These are phyloP conservation scores for Neofusicoccum sp. DNA, from an alignment of 2,329 filamentous ascomycete species.

Conservation along the genomic window DNA sequence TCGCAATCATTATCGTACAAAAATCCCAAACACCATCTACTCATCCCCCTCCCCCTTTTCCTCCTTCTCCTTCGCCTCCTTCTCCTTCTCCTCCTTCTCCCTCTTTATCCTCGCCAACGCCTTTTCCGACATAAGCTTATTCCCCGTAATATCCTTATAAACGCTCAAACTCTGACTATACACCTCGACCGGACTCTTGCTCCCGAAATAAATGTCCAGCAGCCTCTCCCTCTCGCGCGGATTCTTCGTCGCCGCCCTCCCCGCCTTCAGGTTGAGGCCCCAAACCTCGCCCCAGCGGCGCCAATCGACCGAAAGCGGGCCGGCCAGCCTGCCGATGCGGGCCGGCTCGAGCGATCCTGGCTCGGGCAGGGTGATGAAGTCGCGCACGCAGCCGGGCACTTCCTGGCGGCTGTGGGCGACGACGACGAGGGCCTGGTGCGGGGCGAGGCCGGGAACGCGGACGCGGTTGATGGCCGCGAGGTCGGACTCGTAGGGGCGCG, in stretches of 20 bases:
- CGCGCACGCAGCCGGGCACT: constrained; percentile 75
- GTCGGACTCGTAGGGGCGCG: constrained; percentile 44
- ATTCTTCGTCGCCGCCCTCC: not conserved
- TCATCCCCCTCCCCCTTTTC: not conserved
- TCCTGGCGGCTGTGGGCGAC: constrained; percentile 91
- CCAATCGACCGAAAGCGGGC: constrained; percentile 58
- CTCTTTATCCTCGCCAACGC: not conserved
- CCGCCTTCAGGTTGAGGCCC: constrained; percentile 27
- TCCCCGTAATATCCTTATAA: not conserved
- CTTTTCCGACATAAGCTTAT: too few species aligned
- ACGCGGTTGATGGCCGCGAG: constrained; percentile 40
- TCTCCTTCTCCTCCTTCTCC: not conserved
- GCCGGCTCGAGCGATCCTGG: constrained; percentile 61
- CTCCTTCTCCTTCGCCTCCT: not conserved
- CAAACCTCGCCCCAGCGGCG: constrained; percentile 66
- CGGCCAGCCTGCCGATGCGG: constrained; percentile 63
- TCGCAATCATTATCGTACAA: too few species aligned
- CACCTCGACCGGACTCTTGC: not conserved
- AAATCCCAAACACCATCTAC: too few species aligned
- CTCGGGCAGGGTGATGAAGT: constrained; percentile 85
- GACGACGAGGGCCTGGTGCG: constrained; percentile 79
- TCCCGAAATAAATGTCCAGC: too few species aligned
- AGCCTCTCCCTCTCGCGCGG: too few species aligned
- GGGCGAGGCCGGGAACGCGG: constrained; percentile 61
- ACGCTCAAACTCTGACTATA: not conserved